These are phyloP conservation scores for Arabidopsis lyrata DNA, from an alignment of 441 rosid genomes.

Conservation along the genomic window DNA sequence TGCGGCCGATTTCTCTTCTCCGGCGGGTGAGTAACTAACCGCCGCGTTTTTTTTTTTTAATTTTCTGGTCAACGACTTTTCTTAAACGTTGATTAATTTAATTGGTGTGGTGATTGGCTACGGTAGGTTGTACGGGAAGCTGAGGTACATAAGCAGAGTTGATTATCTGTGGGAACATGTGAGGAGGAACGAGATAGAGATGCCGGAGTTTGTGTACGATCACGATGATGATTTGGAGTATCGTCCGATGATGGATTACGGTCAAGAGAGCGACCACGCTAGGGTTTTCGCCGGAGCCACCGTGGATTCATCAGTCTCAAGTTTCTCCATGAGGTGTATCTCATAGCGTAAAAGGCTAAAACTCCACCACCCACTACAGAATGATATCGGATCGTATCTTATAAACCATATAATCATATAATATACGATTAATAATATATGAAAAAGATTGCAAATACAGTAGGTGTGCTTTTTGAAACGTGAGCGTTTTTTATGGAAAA, in stretches of 20 bases:
- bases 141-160: conserved; percentile 70
- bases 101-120: conserved; percentile 36
- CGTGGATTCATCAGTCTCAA: conserved; percentile 57
- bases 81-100: background rate
- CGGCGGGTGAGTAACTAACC: conserved; percentile 60
- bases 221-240: conserved; percentile 78
- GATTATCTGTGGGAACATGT: conserved; percentile 87
- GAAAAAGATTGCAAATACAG: background rate
- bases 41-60: background rate
- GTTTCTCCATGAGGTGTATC: conserved; percentile 76
- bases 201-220: conserved; percentile 77
- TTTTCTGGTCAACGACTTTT: background rate
- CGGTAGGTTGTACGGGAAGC: conserved; percentile 74
- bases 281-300: conserved; percentile 56
- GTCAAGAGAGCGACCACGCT: conserved; percentile 79
- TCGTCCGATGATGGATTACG: conserved; percentile 84
- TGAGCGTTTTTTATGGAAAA: conserved; percentile 34
- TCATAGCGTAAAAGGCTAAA: conserved; percentile 46
- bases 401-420: conserved; percentile 32
- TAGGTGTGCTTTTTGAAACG: conserved; percentile 28
- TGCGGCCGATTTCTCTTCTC: conserved; percentile 77
- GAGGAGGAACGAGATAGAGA: conserved; percentile 75
- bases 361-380: conserved; percentile 11
- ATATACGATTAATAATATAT: conserved; percentile 23
- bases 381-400: conserved; percentile 27